Conservation (phyloP, 2,329 filamentous ascomycete genomes). For the Cladosporium sp. region DNA sequence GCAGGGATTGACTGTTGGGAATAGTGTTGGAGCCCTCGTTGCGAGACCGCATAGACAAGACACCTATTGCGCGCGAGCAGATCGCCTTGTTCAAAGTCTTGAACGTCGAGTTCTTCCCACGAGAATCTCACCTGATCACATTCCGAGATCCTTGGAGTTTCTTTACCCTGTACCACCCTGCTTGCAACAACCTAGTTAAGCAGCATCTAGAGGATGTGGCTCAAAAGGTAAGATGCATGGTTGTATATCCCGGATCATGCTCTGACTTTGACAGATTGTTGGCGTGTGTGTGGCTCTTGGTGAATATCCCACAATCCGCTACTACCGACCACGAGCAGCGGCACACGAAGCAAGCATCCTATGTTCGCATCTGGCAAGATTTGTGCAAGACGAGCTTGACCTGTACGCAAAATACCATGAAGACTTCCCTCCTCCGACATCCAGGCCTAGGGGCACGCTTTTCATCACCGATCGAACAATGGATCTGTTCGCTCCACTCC, state of each 20-base stretch:
- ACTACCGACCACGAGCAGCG: constrained; percentile 70
- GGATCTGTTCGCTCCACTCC: constrained; percentile 81
- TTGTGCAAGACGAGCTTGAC: constrained; percentile 89
- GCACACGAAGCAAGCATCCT: constrained; percentile 86
- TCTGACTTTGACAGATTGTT: constrained; percentile 61
- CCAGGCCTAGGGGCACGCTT: constrained; percentile 77
- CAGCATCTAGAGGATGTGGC: constrained; percentile 81
- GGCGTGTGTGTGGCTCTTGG: constrained; percentile 88
- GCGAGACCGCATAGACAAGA: constrained; percentile 73
- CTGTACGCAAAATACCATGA: constrained; percentile 81
- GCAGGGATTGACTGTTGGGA: constrained; percentile 22
- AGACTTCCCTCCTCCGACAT: constrained; percentile 78
- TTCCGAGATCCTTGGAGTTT: constrained; percentile 97
- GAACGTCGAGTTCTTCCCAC: constrained; percentile 84
- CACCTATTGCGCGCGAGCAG: constrained; percentile 66
- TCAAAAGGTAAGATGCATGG: constrained; percentile 66
- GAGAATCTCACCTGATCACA: constrained; percentile 86
- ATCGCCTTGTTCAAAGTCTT: constrained; percentile 81
- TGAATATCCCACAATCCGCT: constrained; percentile 90
- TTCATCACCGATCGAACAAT: constrained; percentile 90
- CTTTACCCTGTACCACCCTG: constrained; percentile 84
- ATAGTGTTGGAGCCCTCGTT: constrained; percentile 68
- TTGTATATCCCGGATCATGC: neutral
- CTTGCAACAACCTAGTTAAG: constrained; percentile 79
- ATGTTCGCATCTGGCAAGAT: constrained; percentile 82